Base-by-base conservation (phyloP, 1,139 yeast genomes). In the Suhomyces guaymorum region DNA sequence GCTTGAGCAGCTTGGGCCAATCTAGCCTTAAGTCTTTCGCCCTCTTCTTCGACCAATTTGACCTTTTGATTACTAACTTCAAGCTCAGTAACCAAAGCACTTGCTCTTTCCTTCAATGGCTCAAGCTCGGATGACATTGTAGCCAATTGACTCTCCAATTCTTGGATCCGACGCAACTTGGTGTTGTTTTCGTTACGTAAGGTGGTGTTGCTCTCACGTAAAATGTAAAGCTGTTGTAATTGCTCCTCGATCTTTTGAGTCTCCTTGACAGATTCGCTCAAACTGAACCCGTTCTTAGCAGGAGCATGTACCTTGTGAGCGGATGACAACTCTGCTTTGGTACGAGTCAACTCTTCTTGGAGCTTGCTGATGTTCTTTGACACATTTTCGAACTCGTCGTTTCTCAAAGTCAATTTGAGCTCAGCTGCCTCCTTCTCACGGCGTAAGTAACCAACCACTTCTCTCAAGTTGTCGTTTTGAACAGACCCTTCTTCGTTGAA, bases 381-480 rank as follows among this genome's bases (percentile, higher is more conserved):
- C 25, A 78, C 58, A 22, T 72, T 61, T 32, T 63, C 62, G 32
- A 66, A 64, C 47, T 81, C 88, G 42, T 75, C 78, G 11, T 55
- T 54, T 16, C 72, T 60, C 16, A 71, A 62, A 8, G 72, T 70
- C 17, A 77, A 64, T 47, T 80, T 83, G 13, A 80, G 73, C 37
- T 81, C 86, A 1, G 81, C 70, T 4, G 80, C 68, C 43, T 88
- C 96, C 54, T 84, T 85, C 49, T 87, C 95, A 43, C 84, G 80
- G 32, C 90, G 81, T 39, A 88, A 65, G 48, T 75, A 80, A 7
- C 70, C 58, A 25, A 88, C 62, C 22, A 88, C 72, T 45, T 82
- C 82, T 37, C 77, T 73, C 50, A 64, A 43, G 30, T 60, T 66
- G 7, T 54, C 64, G 4, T 28, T 32, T 10, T 11, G 27, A 3